Base-by-base conservation (phyloP, 2,329 filamentous ascomycete species). In the Calonectria hongkongensis region DNA sequence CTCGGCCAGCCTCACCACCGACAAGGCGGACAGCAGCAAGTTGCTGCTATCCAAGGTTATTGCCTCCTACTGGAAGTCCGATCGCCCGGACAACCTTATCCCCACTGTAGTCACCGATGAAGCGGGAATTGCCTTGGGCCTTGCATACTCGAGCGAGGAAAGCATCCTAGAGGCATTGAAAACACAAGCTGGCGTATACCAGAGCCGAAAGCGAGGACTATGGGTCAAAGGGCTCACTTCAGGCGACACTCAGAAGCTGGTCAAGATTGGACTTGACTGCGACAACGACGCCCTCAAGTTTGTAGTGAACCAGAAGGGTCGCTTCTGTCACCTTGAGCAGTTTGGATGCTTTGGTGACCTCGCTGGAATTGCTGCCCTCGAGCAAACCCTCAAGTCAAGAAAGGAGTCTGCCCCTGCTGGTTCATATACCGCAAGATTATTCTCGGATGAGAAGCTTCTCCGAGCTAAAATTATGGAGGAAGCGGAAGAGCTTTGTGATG, bases 381-480 rank as follows among this genome's bases (percentile, higher is more conserved):
- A 98, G 83, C 93, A 96, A 85, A 98, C 96, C 0, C 89, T 99
- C 16, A 87, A 94, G 75, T 93, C 92, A 48, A 93, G 97, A 79
- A 98, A 97, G 83, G 85, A 90, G 50, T 95, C 94, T 21, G 96
- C 96, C 0, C 96, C 97, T 0, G 90, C 90, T 76, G 96, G 96
- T 1, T 99, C 97, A 15, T 99, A 99, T 84, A 99, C 97, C 5
- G 95, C 95, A 21, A 90, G 96, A 41, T 88, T 99, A 1, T 99
- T 98, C 88, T 96, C 93, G 21, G 97, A 99, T 75, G 91, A 95
- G 78, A 96, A 97, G 83, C 89, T 99, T 68, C 86, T 98, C 67
- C 90, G 94, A 51, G 97, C 97, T 3, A 99, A 99, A 89, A 98
- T 99, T 69, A 97, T 98, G 92, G 97, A 99, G 84, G 97, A 99